Conservation (phyloP, 345 rosid genomes). For the Brassica juncea region DNA sequence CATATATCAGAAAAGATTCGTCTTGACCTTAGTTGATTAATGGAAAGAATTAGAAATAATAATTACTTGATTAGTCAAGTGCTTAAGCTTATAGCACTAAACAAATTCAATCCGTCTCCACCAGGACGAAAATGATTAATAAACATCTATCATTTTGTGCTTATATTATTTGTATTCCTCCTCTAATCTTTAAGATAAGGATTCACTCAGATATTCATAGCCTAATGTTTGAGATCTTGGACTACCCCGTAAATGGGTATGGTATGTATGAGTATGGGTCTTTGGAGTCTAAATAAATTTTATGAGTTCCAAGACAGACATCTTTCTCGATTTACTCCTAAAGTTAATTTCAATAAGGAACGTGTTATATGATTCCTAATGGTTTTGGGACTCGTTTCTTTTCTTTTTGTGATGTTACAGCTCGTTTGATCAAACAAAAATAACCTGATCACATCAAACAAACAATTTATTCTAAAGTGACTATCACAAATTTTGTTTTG, state of each 20-base stretch:
- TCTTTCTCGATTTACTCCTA: not conserved
- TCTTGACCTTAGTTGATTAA: slow-evolving; percentile 21
- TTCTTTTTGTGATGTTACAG: too few relatives aligned
- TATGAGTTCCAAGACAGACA: not conserved
- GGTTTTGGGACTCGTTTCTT: not conserved
- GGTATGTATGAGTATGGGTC: too few relatives aligned
- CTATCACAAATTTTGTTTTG: not conserved
- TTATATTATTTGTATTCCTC: not conserved
- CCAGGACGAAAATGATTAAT: not conserved
- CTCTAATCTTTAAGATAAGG: not conserved
- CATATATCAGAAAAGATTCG: slow-evolving; percentile 1
- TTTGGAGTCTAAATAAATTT: not conserved
- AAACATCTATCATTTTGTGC: not conserved
- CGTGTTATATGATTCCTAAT: not conserved
- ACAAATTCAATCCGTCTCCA: not conserved
- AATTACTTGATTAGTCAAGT: slow-evolving; percentile 25
- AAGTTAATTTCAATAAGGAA: not conserved
- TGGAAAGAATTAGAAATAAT: slow-evolving; percentile 21
- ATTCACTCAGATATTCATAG: not conserved
- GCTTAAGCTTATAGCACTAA: slow-evolving; percentile 11
- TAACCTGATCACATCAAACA: too few relatives aligned
- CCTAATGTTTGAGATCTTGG: not conserved
- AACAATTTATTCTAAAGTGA: not conserved
- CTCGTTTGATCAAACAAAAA: too few relatives aligned
- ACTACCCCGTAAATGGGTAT: not conserved